Conservation (phyloP, 2,329 filamentous ascomycete species). For the Phialophora expanda region DNA sequence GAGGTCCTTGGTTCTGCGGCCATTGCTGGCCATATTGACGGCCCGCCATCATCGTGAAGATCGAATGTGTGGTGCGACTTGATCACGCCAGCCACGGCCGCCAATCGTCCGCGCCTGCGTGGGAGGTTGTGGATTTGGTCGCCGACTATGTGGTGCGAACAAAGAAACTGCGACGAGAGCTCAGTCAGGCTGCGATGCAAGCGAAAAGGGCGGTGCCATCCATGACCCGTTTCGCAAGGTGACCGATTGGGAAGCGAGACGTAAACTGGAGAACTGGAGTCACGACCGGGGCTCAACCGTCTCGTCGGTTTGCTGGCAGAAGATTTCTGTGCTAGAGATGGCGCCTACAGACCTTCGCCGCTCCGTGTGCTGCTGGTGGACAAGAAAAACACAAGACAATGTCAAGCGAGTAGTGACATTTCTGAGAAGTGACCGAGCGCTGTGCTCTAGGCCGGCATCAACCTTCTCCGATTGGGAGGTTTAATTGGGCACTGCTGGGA, state of each 20-base stretch:
- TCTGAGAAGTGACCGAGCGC: background rate
- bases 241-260: background rate
- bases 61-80: background rate
- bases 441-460: background rate
- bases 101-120: background rate
- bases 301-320: background rate
- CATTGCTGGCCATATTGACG: slow-evolving; percentile 35
- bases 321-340: background rate
- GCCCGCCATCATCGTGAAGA: slow-evolving; percentile 27
- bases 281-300: background rate
- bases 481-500: slow-evolving; percentile 10
- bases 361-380: background rate
- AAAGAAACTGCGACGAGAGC: background rate
- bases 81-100: background rate
- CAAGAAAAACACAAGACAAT: background rate
- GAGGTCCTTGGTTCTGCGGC: slow-evolving; percentile 28
- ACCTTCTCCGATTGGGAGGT: slow-evolving; percentile 2
- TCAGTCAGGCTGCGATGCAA: slow-evolving; percentile 4
- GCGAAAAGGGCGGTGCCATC: background rate
- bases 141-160: background rate
- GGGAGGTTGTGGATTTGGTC: background rate
- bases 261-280: background rate
- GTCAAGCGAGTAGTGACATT: background rate
- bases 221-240: slow-evolving; percentile 4
- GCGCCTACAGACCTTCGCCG: background rate